Base-by-base conservation (phyloP, 441 rosid species). In the Gossypium schwendimanii region DNA sequence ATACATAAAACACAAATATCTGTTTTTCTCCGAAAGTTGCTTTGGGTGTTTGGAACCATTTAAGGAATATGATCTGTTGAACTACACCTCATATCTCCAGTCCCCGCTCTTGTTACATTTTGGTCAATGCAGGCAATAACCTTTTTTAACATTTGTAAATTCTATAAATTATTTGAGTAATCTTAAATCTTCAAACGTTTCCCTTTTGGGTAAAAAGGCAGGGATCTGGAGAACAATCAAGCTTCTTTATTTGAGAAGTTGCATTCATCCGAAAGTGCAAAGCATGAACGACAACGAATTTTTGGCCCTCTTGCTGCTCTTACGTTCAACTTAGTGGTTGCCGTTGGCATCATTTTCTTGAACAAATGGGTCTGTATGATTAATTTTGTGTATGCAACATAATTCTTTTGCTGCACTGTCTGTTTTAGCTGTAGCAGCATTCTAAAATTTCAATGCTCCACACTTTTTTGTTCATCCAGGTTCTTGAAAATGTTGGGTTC, bases 401-500 rank as follows among this genome's bases (percentile, higher is more conserved):
- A 26, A 54, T n/a, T 11, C 61, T 21, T 61, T 14, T 65, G 24
- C 21, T 18, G 11, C 44, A 36, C 24, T 68, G 17, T 28, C 54
- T 53, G 54, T 60, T 59, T 54, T 23, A 31, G 18, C 53, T 15
- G 45, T 20, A 4, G 36, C 6, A 44, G 23, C 44, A 24, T 18
- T 54, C 20, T 71, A 54, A 31, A 2, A 6, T 23, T 15, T 72
- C 52, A 24, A 67, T 28, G 62, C 52, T 68, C 67, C 14, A 31
- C 33, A 3, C 41, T 69, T 15, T 26, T 67, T 67, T 0, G 44
- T 57, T 23, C 54, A 54, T 50, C 52, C 86, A 94, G 96, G 93
- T 94, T 76, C 94, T 94, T 76, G 83, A 89, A 81, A 90, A 89
- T 72, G 84, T 84, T 52, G 93, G 97, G 39, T 94, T 94, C 83